Conservation (phyloP, 2,329 filamentous ascomycete species). For the Plenodomus biglobosus region DNA sequence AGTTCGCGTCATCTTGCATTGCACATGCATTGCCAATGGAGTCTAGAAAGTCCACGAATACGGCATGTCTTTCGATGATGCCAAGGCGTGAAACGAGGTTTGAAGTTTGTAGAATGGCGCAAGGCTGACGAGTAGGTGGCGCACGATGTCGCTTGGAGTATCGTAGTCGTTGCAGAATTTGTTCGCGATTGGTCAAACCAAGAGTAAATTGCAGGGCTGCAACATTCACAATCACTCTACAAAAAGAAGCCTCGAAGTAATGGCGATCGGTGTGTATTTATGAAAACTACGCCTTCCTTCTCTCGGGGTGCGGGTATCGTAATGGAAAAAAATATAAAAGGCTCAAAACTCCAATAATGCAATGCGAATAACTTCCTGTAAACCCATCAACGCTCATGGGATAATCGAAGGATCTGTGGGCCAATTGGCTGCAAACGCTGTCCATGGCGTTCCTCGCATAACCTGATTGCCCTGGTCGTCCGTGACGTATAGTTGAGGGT, state of each 20-base stretch:
- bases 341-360: constrained; percentile 16
- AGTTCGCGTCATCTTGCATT: background rate
- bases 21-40: background rate
- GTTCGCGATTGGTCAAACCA: no score
- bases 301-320: constrained; percentile 21
- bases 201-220: no score
- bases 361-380: constrained; percentile 8
- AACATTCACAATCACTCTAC: no score
- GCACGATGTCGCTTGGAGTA: background rate
- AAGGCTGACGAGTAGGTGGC: no score
- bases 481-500: constrained; percentile 29
- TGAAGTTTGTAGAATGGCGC: no score
- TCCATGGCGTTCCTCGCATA: constrained; percentile 39
- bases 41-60: background rate
- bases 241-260: no score
- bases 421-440: constrained; percentile 40
- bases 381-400: constrained; percentile 16
- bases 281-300: background rate
- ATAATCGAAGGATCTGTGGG: constrained; percentile 34
- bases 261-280: no score
- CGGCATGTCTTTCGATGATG: background rate
- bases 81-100: background rate
- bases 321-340: constrained; percentile 5
- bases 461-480: constrained; percentile 29
- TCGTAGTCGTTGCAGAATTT: no score